Conservation (phyloP, 208 protist genomes). For the Trypanosoma cruzi region DNA sequence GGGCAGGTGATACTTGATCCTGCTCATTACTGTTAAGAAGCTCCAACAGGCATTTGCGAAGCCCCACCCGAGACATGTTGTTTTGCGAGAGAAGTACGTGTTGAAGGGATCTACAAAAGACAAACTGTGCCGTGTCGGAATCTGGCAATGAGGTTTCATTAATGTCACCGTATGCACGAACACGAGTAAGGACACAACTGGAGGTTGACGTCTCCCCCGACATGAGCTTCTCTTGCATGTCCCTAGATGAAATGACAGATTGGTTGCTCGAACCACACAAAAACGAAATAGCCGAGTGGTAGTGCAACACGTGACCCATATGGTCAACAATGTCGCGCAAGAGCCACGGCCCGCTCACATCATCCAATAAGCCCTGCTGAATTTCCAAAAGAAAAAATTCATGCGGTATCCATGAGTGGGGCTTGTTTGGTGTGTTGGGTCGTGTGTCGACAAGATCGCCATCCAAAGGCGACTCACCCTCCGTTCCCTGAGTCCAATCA, state of each 20-base stretch:
- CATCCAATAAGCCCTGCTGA: constrained; percentile 35
- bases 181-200: neutral
- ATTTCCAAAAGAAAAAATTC: constrained; percentile 45
- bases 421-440: constrained; percentile 1
- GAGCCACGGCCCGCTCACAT: constrained; percentile 38
- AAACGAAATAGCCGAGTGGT: constrained; percentile 27
- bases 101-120: constrained; percentile 45
- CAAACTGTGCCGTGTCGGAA: constrained; percentile 8
- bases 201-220: neutral
- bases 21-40: constrained; percentile 10
- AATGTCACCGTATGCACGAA: neutral
- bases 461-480: neutral
- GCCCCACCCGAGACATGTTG: constrained; percentile 40
- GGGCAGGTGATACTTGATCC: neutral
- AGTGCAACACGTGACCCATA: constrained; percentile 28
- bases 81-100: constrained; percentile 46
- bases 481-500: neutral
- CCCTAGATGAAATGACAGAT: neutral
- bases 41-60: constrained; percentile 39
- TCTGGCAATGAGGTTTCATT: neutral
- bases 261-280: neutral
- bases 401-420: neutral
- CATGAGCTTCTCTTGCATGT: neutral
- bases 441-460: constrained; percentile 11
- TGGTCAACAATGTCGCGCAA: constrained; percentile 35